Evolutionary conservation across 768 basidiomycete species (phyloP).

Genomic region (Lactarius evosmus): DNA sequence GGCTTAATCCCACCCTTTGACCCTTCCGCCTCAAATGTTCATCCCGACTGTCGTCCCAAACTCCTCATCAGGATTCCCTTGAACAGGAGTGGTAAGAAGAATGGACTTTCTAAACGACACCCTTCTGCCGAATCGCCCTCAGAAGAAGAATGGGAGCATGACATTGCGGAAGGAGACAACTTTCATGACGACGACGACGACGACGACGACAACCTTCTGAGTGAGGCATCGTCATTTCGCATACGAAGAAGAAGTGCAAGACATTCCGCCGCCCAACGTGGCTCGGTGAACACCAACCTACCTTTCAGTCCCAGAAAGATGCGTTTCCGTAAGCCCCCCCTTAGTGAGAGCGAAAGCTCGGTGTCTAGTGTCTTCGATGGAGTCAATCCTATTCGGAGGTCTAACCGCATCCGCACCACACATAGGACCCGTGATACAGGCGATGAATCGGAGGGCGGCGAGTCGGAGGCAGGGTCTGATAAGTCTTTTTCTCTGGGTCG

Average conservation of each 20-base stretch:
- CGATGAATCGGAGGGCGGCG: conserved; percentile 32
- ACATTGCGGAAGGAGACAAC: conserved; percentile 26
- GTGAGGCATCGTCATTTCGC: conserved; percentile 5
- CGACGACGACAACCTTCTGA: conserved; percentile 25
- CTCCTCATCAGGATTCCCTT: conserved; percentile 35
- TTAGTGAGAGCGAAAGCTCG: conserved; percentile 40
- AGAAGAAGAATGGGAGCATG: conserved; percentile 38
- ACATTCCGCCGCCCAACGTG: conserved; percentile 12
- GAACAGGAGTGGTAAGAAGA: conserved; percentile 25
- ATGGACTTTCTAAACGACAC: conserved; percentile 3
- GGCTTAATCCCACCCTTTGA: conserved; percentile 54
- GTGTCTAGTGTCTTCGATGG: conserved; percentile 28
- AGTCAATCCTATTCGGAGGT: conserved; percentile 40
- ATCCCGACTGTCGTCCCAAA: conserved; percentile 55
- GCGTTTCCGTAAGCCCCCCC: conserved; percentile 39
- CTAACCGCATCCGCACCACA: conserved; percentile 45
- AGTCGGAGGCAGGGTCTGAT: conserved; percentile 12
- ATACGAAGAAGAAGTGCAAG: conserved; percentile 26
- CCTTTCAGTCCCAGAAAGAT: conserved; percentile 71
- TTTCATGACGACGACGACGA: conserved; percentile 22
- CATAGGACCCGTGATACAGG: conserved; percentile 36
- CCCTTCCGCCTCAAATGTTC: conserved; percentile 55
- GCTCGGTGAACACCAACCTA: conserved; percentile 37
- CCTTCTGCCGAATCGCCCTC: conserved; percentile 27
- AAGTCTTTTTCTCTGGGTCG: conserved; percentile 37